These are phyloP conservation scores for Backusella tarrabulga DNA, from an alignment of 192 early-diverging fungal genomes.

Conservation along the genomic window DNA sequence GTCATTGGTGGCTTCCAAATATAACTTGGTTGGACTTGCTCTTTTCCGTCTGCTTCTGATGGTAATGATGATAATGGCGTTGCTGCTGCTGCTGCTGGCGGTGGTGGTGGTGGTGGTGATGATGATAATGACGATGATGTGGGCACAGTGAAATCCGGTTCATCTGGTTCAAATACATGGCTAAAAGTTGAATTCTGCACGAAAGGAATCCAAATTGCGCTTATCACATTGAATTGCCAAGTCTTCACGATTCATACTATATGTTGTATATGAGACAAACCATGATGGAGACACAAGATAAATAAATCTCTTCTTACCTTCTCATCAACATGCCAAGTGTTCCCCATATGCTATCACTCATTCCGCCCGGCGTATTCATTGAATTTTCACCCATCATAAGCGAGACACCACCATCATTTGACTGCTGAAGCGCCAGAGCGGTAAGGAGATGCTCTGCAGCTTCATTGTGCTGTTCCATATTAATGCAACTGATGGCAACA, in stretches of 20 bases:
- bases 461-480: slow-evolving; percentile 87
- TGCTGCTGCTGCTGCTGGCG: too few species aligned
- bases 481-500: slow-evolving; percentile 92
- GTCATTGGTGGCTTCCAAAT: slow-evolving; percentile 6
- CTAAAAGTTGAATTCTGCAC: slow-evolving; percentile 82
- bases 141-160: not conserved
- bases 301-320: slow-evolving; percentile 15
- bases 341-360: slow-evolving; percentile 80
- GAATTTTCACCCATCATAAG: not conserved
- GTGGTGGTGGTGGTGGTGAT: too few species aligned
- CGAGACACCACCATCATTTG: not conserved
- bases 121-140: not conserved
- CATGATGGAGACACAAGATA: slow-evolving; percentile 7
- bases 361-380: slow-evolving; percentile 40
- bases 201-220: slow-evolving; percentile 77
- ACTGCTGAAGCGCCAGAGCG: slow-evolving; percentile 78
- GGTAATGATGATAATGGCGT: not conserved
- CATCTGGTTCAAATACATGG: not conserved
- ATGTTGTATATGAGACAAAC: slow-evolving; percentile 20
- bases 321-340: slow-evolving; percentile 69
- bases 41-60: not conserved
- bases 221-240: slow-evolving; percentile 76
- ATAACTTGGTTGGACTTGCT: not conserved
- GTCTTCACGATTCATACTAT: slow-evolving; percentile 78
- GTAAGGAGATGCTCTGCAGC: slow-evolving; percentile 92